Conservation (phyloP, 805 yeast species). For the Teunomyces lycoperdinae region DNA sequence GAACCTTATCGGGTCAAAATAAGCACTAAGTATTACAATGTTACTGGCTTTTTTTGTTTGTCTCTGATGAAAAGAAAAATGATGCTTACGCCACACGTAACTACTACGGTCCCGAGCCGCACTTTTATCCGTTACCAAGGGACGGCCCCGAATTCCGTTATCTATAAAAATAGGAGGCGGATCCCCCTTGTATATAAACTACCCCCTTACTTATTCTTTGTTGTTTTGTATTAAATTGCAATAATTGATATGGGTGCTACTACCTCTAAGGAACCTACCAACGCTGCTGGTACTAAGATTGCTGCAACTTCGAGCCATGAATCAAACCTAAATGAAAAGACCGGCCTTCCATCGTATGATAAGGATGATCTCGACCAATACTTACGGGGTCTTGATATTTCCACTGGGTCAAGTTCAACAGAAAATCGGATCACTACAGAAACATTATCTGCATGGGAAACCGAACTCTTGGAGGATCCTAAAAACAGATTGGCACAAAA, state of each 20-base stretch:
- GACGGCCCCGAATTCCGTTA: conserved; percentile 1
- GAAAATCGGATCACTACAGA: conserved; percentile 17
- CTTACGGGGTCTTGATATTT: conserved; percentile 13
- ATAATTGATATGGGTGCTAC: not conserved
- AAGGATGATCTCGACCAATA: conserved; percentile 4
- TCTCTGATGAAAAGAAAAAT: too few species aligned
- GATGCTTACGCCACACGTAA: not conserved
- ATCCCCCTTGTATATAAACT: too few species aligned
- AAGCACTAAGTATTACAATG: too few species aligned
- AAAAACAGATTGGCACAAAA: conserved; percentile 53
- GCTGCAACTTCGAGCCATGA: not conserved
- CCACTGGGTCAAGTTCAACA: not conserved
- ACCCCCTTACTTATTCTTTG: not conserved
- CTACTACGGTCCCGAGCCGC: conserved; percentile 5
- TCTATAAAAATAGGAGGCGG: not conserved
- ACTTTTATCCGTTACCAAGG: not conserved
- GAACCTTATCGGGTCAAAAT: too few species aligned
- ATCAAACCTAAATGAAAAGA: conserved; percentile 9
- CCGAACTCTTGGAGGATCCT: conserved; percentile 40
- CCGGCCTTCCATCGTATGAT: not conserved
- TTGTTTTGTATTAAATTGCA: not conserved
- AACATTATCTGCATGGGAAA: conserved; percentile 39
- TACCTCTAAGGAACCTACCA: not conserved
- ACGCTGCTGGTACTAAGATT: not conserved
- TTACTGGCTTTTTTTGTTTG: too few species aligned